Percentiles rank a stretch among this genome's conserved stretches.
phyloP scores from a whole-genome alignment of 768 basidiomycete species.

The Cyclocybe cylindracea region DNA sequence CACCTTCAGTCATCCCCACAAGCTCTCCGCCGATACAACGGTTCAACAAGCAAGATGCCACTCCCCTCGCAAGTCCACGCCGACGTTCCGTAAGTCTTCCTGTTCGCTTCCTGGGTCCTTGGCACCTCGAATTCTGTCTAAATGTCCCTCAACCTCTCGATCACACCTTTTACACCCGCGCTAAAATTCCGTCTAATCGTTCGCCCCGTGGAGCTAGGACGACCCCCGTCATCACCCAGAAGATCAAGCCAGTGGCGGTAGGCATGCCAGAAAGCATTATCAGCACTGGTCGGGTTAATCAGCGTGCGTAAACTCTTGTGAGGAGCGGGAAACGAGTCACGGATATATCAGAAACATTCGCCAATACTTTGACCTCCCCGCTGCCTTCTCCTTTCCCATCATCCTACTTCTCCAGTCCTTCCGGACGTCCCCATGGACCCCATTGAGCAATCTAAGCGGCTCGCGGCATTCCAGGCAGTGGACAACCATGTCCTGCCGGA shows the following conservation, averaged over 20 bases:
- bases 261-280: conserved; percentile 13
- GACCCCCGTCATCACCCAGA: conserved; percentile 12
- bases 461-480: conserved; percentile 94
- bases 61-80: conserved; percentile 30
- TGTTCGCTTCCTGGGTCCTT: not conserved
- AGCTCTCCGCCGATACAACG: not conserved
- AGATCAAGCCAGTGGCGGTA: conserved; percentile 18
- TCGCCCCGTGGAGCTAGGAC: conserved; percentile 6
- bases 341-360: not conserved
- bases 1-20: not conserved
- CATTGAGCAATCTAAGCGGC: conserved; percentile 82
- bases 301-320: conserved; percentile 6
- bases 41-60: conserved; percentile 26
- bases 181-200: not conserved
- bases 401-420: conserved; percentile 16
- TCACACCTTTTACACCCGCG: not conserved
- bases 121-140: not conserved
- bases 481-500: conserved; percentile 83
- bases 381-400: not conserved
- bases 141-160: not conserved
- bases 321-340: too few species aligned
- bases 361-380: not conserved
- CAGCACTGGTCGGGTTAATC: conserved; percentile 1
- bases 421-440: conserved; percentile 32
- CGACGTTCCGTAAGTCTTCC: conserved; percentile 23